Conservation (phyloP, 2,329 filamentous ascomycete species). For the Fusarium luffae region DNA sequence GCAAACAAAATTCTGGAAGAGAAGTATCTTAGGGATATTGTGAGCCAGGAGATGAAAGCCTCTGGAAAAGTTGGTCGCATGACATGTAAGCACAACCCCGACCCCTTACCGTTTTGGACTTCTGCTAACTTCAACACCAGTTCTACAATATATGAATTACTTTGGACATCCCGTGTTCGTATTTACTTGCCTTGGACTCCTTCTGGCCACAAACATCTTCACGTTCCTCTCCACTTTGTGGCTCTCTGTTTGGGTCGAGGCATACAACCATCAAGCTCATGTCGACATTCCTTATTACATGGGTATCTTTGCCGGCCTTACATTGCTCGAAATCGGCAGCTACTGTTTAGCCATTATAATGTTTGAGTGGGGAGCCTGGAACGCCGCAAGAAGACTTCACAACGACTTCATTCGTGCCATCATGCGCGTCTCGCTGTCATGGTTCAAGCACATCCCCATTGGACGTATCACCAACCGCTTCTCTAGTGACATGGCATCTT, state of each 20-base stretch:
- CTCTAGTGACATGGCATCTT: conserved; percentile 66
- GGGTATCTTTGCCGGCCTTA: conserved; percentile 62
- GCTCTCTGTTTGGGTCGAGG: conserved; percentile 66
- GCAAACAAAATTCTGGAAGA: conserved; percentile 50
- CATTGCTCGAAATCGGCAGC: conserved; percentile 56
- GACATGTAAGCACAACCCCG: conserved; percentile 51
- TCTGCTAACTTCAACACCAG: conserved; percentile 44
- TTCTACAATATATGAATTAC: conserved; percentile 63
- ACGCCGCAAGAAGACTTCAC: conserved; percentile 65
- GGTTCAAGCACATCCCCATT: conserved; percentile 66
- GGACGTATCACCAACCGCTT: conserved; percentile 67
- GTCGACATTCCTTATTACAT: conserved; percentile 63
- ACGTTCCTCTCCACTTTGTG: conserved; percentile 59
- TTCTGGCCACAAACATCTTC: conserved; percentile 55
- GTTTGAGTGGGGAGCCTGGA: conserved; percentile 67
- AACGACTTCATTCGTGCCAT: conserved; percentile 63
- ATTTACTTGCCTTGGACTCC: conserved; percentile 52
- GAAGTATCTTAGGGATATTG: conserved; percentile 55
- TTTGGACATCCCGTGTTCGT: conserved; percentile 61
- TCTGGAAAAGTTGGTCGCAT: conserved; percentile 59
- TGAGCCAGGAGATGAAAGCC: conserved; percentile 60
- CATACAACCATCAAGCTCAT: conserved; percentile 57
- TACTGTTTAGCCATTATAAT: conserved; percentile 57
- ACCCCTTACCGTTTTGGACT: not conserved
- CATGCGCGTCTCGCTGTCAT: conserved; percentile 65